These are phyloP conservation scores for Cornus kousa DNA, from an alignment of 148 eudicot genomes.

Conservation along the genomic window DNA sequence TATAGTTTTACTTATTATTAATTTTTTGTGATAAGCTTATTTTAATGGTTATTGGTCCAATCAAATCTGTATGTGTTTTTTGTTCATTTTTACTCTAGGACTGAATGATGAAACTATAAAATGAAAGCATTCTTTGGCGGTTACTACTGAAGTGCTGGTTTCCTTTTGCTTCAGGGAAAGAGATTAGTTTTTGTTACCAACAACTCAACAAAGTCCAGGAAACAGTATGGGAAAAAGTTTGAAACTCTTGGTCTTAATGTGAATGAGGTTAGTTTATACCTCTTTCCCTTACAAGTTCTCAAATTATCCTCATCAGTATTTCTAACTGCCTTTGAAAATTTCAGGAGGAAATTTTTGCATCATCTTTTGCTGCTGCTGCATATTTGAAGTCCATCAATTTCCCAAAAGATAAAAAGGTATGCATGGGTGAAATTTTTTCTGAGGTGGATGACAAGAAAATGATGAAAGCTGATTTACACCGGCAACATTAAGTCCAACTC, in stretches of 20 bases:
- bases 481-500: background rate
- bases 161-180: slow-evolving; percentile 62
- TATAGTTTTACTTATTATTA: background rate
- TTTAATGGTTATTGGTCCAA: background rate
- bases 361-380: slow-evolving; percentile 99
- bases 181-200: slow-evolving; percentile 94
- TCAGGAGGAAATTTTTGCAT: slow-evolving; percentile 98
- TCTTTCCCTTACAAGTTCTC: slow-evolving; percentile 8
- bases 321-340: slow-evolving; percentile 21
- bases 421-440: background rate
- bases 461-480: background rate
- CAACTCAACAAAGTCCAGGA: slow-evolving; percentile 98
- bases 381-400: slow-evolving; percentile 84
- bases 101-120: background rate
- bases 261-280: slow-evolving; percentile 59
- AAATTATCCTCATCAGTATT: background rate
- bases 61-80: background rate
- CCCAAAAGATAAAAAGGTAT: slow-evolving; percentile 92
- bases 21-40: background rate
- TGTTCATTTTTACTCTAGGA: background rate
- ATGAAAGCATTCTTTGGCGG: slow-evolving; percentile 8
- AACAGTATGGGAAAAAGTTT: slow-evolving; percentile 95
- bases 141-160: slow-evolving; percentile 4
- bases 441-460: background rate
- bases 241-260: slow-evolving; percentile 89